Evolutionary conservation across 208 protist species (phyloP).

Genomic region (Porcisia hertigi): DNA sequence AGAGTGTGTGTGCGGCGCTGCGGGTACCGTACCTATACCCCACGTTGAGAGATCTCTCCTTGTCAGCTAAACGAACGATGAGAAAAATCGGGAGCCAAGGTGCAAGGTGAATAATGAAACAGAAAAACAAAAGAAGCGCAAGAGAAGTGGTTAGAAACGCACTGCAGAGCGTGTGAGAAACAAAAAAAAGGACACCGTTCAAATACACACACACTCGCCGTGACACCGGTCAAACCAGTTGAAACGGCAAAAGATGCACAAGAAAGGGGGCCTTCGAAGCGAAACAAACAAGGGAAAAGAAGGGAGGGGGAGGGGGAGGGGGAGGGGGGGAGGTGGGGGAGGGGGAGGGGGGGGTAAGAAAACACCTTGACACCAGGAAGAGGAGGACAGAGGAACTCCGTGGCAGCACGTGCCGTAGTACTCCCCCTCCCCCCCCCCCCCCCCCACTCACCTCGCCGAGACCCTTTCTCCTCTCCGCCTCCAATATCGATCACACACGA

Average conservation of each 20-base stretch:
- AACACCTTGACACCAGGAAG: background rate
- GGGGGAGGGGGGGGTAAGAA: background rate
- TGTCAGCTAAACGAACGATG: background rate
- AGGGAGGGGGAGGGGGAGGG: background rate
- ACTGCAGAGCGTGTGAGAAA: background rate
- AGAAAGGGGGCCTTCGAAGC: too few relatives aligned
- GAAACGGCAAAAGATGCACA: background rate
- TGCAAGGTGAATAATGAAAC: background rate
- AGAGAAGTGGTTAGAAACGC: background rate
- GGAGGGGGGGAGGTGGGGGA: background rate
- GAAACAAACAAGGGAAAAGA: too few relatives aligned
- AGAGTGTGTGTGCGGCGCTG: too few relatives aligned
- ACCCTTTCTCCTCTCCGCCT: background rate
- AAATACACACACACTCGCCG: background rate
- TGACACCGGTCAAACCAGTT: background rate
- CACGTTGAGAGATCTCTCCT: background rate
- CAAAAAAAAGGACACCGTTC: too few relatives aligned
- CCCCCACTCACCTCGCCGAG: too few relatives aligned
- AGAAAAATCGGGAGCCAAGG: background rate
- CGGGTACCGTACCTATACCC: too few relatives aligned
- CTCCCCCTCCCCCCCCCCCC: background rate
- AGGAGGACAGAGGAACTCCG: background rate
- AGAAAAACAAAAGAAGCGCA: background rate
- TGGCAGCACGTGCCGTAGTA: background rate
- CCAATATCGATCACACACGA: background rate